These are phyloP conservation scores for Tylopilus rubrobrunneus DNA, from an alignment of 768 basidiomycete species.

Conservation along the genomic window DNA sequence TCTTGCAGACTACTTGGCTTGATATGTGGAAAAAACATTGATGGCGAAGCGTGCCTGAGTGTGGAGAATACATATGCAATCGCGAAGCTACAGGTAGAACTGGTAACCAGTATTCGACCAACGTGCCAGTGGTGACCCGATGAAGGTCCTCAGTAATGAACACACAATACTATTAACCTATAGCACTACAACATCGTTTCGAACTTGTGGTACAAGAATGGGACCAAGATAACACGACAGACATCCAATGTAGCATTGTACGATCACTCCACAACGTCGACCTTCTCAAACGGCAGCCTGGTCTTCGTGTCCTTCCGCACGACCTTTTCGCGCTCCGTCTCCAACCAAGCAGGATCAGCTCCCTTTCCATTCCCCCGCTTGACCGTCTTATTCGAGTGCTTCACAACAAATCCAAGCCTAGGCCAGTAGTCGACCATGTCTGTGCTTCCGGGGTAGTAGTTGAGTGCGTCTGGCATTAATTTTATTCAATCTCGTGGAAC, in stretches of 20 bases:
- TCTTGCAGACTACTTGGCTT: no score
- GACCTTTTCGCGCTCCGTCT: not conserved
- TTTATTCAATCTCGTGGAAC: not conserved
- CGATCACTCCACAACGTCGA: not conserved
- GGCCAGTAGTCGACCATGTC: not conserved
- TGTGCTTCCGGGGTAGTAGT: not conserved
- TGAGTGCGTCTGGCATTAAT: not conserved
- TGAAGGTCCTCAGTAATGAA: no score
- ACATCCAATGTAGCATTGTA: not conserved
- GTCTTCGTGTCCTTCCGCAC: not conserved
- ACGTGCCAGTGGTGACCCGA: no score
- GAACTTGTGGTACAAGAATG: no score
- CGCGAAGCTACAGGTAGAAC: no score
- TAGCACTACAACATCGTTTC: no score
- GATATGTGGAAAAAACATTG: no score
- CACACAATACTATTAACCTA: no score
- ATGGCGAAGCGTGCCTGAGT: no score
- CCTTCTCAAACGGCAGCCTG: not conserved
- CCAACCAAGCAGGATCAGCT: not conserved
- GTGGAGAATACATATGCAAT: no score
- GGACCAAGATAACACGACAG: not conserved
- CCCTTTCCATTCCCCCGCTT: not conserved
- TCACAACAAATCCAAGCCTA: not conserved
- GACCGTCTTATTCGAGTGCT: not conserved
- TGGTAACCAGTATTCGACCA: no score